Evolutionary conservation across 306 rosid species (phyloP), one percentile per base, ranked within the genome.

Genomic region (Acmispon strigosus): DNA sequence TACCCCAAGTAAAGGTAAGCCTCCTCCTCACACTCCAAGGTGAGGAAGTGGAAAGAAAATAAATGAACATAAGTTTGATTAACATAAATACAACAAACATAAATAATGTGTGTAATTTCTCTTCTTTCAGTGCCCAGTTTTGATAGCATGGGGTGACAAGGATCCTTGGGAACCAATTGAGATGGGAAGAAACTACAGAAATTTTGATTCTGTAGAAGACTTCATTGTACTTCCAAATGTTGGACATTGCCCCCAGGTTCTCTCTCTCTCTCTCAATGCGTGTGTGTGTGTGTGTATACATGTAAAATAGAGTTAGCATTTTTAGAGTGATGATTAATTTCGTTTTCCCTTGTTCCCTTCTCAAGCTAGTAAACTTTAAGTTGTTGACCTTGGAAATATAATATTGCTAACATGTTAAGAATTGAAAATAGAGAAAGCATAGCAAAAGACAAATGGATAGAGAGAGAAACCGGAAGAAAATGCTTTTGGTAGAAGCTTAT

Each of bases 181-280:
- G 55, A 82, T 88, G 62, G 98, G 98, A 78, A 72, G 90, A 80
- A 83, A 72, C 66, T 93, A 70, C 22, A 14, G 61, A 62, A 82
- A 80, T 42, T 90, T 90, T 64, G 89, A 85, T 69, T 81, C 94
- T 63, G 98, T 93, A 8, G 94, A 93, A 85, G 96, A 87, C 75
- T 93, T 90, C 14, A 57, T 93, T 67, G 92, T 85, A 77, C 86
- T 90, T 64, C 96, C 97, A 47, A 84, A 88, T 74, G 97, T 88
- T 76, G 97, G 98, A n/a, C 98, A 93, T 62, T 93, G 98, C 83
- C 98, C 98, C 57, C 97, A 93, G 98, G 98, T 93, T 79, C 63
- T 62, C 20, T 66, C 61, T 70, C 45, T 39, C 10, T 49, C 53
- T 48, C 63, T 20, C 62, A 14, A n/a, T n/a, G n/a, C n/a, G n/a